These are phyloP conservation scores for Mycena galopus DNA, from an alignment of 768 basidiomycete genomes.

Conservation along the genomic window DNA sequence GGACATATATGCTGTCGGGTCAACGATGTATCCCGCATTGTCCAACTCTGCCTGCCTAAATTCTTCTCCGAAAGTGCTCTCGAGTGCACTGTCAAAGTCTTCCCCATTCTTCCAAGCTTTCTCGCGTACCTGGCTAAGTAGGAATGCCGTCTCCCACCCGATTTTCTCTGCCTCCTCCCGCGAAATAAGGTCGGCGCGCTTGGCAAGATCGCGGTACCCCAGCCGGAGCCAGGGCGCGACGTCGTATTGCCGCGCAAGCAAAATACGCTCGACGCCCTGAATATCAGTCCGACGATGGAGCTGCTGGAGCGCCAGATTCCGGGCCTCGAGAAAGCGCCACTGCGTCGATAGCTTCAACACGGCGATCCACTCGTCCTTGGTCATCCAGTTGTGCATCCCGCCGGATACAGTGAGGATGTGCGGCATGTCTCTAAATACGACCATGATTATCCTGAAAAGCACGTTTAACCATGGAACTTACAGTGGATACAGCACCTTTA, in stretches of 20 bases:
- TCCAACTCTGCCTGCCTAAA: too few relatives aligned
- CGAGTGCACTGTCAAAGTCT: too few relatives aligned
- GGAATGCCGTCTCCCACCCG: background rate
- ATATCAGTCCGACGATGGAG: conserved; percentile 30
- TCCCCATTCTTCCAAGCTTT: too few relatives aligned
- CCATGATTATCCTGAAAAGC: background rate
- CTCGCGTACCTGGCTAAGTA: background rate
- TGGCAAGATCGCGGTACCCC: conserved; percentile 44
- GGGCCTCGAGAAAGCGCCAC: conserved; percentile 44
- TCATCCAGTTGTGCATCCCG: too few relatives aligned
- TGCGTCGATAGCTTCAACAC: conserved; percentile 46
- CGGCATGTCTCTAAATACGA: background rate
- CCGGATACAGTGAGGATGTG: background rate
- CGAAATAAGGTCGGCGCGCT: conserved; percentile 38
- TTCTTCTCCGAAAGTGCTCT: background rate
- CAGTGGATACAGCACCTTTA: conserved; percentile 43
- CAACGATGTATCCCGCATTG: too few relatives aligned
- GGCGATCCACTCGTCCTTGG: conserved; percentile 44
- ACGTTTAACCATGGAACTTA: conserved; percentile 24
- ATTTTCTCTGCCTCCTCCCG: conserved; percentile 27
- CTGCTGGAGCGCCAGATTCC: conserved; percentile 40
- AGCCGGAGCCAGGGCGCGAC: conserved; percentile 50
- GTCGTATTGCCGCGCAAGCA: conserved; percentile 46
- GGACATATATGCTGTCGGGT: too few relatives aligned
- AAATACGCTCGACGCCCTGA: conserved; percentile 45